phyloP scores from a whole-genome alignment of 176 grass and related monocot genomes.

The Cenchrus fungigraminus region DNA sequence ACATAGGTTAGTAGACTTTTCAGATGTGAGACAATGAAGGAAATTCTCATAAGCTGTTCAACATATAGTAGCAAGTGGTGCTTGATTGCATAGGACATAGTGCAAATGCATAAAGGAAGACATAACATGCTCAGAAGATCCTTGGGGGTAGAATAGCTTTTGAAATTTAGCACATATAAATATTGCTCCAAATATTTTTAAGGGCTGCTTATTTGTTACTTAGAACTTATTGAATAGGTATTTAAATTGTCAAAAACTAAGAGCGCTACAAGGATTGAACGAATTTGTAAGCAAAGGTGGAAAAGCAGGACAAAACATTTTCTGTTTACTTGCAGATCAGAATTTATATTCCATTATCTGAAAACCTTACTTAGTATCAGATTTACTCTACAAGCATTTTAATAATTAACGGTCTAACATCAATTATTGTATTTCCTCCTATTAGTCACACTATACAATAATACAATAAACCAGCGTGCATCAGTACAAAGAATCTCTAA shows the following conservation, averaged over 20 bases:
- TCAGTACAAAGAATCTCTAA: constrained; percentile 5
- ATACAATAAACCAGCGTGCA: neutral
- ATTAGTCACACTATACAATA: neutral
- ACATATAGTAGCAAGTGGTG: neutral
- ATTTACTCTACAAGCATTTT: neutral
- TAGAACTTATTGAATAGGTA: neutral
- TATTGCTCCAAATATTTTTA: constrained; percentile 1
- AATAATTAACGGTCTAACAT: neutral
- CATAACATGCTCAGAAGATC: neutral
- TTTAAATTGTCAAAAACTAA: constrained; percentile 11
- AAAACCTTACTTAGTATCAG: neutral
- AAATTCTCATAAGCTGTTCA: neutral
- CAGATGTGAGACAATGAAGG: neutral
- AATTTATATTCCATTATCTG: neutral
- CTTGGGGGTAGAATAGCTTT: neutral
- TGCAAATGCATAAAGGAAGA: neutral
- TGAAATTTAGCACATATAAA: neutral
- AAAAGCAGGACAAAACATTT: neutral
- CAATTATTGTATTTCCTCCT: neutral
- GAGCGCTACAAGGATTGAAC: neutral
- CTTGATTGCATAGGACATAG: neutral
- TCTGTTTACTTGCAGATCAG: neutral
- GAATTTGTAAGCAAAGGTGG: constrained; percentile 1
- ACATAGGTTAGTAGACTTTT: neutral
- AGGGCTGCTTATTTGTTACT: constrained; percentile 1